These are phyloP conservation scores for Durotheca rogersii DNA, from an alignment of 495 filamentous ascomycete genomes.

Conservation along the genomic window DNA sequence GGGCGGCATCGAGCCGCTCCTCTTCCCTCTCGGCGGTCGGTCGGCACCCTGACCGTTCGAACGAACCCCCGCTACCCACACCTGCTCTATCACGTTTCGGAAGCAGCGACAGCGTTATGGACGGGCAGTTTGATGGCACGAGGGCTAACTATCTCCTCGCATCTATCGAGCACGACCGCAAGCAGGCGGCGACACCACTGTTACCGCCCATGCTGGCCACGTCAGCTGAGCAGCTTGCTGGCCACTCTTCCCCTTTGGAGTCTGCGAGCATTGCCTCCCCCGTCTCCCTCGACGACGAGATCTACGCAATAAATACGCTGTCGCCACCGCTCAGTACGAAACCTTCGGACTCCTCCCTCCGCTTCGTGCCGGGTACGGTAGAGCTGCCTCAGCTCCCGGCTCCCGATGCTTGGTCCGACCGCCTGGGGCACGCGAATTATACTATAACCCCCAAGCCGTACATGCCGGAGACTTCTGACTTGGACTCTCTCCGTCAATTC, in stretches of 20 bases:
- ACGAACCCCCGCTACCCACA: constrained; percentile 60
- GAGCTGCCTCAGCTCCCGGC: constrained; percentile 53
- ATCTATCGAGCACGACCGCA: constrained; percentile 57
- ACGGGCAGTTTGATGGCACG: constrained; percentile 58
- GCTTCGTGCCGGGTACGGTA: constrained; percentile 37
- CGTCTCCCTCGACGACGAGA: constrained; percentile 26
- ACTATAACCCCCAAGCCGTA: constrained; percentile 84
- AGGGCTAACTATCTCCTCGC: constrained; percentile 52
- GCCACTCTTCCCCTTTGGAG: constrained; percentile 74
- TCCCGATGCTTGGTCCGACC: constrained; percentile 75
- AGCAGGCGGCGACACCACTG: constrained; percentile 73
- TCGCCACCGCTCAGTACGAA: constrained; percentile 79
- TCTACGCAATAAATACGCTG: constrained; percentile 45
- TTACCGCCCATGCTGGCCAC: constrained; percentile 72
- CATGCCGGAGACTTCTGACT: constrained; percentile 55
- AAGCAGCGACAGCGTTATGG: constrained; percentile 50
- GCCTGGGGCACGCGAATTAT: constrained; percentile 89
- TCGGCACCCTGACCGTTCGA: constrained; percentile 50
- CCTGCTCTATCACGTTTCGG: constrained; percentile 68
- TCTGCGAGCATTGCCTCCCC: constrained; percentile 64
- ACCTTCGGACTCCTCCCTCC: constrained; percentile 76
- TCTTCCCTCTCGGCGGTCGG: constrained; percentile 66
- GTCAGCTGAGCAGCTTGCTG: constrained; percentile 32
- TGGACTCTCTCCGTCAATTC: constrained; percentile 64
- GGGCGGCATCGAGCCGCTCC: constrained; percentile 62